Evolutionary conservation across 495 filamentous ascomycete genomes (phyloP).

Genomic region (Aspergillus bridgeri): DNA sequence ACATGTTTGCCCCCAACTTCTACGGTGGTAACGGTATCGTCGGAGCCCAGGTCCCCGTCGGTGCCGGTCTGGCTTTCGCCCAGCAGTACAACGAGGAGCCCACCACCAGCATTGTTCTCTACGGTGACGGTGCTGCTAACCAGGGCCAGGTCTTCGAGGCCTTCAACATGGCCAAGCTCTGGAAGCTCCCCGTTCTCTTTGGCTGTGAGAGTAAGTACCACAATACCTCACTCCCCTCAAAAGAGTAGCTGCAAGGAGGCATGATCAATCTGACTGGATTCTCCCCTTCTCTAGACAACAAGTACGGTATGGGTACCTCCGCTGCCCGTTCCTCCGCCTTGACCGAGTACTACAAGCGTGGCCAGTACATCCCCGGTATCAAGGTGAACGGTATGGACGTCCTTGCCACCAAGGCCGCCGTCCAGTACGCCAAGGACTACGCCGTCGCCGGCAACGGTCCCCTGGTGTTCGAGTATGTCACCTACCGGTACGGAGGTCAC

Average conservation of each 20-base stretch:
- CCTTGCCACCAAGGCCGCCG: conserved; percentile 94
- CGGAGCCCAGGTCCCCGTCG: conserved; percentile 96
- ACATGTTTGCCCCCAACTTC: conserved; percentile 99
- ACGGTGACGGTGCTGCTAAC: conserved; percentile 97
- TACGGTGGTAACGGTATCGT: conserved; percentile 99
- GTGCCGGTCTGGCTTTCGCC: conserved; percentile 93
- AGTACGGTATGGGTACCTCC: conserved; percentile 99
- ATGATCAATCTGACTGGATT: conserved; percentile 16
- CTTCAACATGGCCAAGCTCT: conserved; percentile 99
- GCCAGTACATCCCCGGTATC: conserved; percentile 98
- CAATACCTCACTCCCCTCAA: neutral
- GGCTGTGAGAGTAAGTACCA: conserved; percentile 90
- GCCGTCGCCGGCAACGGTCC: conserved; percentile 78
- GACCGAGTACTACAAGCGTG: conserved; percentile 99
- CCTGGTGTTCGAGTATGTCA: conserved; percentile 96
- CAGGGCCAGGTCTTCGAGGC: conserved; percentile 99
- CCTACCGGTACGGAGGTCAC: conserved; percentile 98
- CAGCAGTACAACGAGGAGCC: conserved; percentile 86
- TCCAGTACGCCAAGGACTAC: conserved; percentile 86
- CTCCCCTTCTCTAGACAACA: conserved; percentile 80
- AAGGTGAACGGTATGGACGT: conserved; percentile 99
- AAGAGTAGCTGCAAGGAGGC: too few relatives aligned
- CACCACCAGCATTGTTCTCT: conserved; percentile 83
- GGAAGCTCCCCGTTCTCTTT: conserved; percentile 92
- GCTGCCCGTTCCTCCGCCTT: conserved; percentile 89